A percentile compares a stretch with the other conserved stretches of the same genome.
Evolutionary conservation across 768 basidiomycete species (phyloP).

Genomic region (Kockovaella imperatae): DNA sequence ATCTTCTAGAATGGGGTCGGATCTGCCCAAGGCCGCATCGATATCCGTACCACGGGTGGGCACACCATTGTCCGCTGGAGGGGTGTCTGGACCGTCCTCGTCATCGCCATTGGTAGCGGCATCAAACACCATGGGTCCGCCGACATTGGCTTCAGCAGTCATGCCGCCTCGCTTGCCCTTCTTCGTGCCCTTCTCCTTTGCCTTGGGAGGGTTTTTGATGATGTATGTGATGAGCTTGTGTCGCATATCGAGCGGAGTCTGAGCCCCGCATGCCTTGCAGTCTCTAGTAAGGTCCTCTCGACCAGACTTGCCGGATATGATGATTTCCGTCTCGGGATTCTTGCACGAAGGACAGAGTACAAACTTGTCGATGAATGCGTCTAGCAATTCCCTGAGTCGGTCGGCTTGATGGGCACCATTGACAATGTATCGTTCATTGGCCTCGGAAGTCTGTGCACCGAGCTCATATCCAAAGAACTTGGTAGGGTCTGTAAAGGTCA

Average conservation of each 20-base stretch:
- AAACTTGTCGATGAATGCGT: conserved; percentile 96
- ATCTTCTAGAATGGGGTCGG: conserved; percentile 24
- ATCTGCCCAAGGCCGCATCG: conserved; percentile 64
- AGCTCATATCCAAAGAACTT: conserved; percentile 99
- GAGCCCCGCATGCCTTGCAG: conserved; percentile 96
- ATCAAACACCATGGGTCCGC: conserved; percentile 44
- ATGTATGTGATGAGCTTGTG: conserved; percentile 96
- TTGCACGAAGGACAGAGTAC: conserved; percentile 96
- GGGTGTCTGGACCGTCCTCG: conserved; percentile 27
- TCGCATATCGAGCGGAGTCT: conserved; percentile 86
- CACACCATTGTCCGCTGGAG: conserved; percentile 16
- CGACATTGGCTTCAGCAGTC: conserved; percentile 42
- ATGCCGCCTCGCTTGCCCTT: conserved; percentile 48
- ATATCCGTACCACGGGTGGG: conserved; percentile 54
- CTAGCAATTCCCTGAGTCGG: conserved; percentile 89
- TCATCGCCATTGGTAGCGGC: conserved; percentile 46
- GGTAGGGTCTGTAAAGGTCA: conserved; percentile 61
- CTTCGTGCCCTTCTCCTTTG: conserved; percentile 51
- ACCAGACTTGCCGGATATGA: conserved; percentile 62
- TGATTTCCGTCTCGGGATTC: conserved; percentile 95
- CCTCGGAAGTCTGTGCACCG: conserved; percentile 91
- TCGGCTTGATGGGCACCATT: conserved; percentile 90
- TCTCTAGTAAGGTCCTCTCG: conserved; percentile 84
- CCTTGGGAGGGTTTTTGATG: conserved; percentile 92
- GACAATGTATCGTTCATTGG: conserved; percentile 96